Percentiles rank a stretch among this genome's conserved stretches.
Evolutionary conservation across 805 yeast genomes (phyloP).

Genomic region (Kodamaea sagamina): DNA sequence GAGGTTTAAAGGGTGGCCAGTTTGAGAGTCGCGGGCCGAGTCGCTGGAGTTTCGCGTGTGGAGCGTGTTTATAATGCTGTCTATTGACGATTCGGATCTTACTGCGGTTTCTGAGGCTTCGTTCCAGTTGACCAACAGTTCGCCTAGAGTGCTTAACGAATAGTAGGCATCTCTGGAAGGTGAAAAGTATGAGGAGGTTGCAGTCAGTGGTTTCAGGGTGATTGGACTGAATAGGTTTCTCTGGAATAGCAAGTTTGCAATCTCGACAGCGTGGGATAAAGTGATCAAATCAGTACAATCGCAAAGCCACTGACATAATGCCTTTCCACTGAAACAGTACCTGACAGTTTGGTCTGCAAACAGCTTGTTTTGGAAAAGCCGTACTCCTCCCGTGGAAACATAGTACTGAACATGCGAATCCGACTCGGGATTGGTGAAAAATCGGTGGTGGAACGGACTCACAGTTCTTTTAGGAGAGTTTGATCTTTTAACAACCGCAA

Average conservation of each 20-base stretch:
- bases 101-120: slow-evolving; percentile 4
- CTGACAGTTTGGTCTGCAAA: slow-evolving; percentile 33
- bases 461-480: neutral
- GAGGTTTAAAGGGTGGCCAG: no score
- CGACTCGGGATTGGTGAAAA: slow-evolving; percentile 86
- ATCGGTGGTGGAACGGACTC: slow-evolving; percentile 74
- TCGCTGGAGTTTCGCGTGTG: neutral
- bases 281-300: slow-evolving; percentile 80
- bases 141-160: slow-evolving; percentile 45
- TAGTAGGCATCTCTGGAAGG: slow-evolving; percentile 44
- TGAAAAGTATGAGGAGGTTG: slow-evolving; percentile 27
- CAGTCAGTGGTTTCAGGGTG: slow-evolving; percentile 33
- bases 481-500: neutral
- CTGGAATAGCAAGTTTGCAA: slow-evolving; percentile 53
- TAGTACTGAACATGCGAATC: slow-evolving; percentile 81
- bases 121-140: slow-evolving; percentile 39
- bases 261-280: slow-evolving; percentile 51
- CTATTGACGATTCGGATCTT: neutral
- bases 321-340: slow-evolving; percentile 71
- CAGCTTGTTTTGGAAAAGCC: slow-evolving; percentile 51
- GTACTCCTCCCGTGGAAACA: slow-evolving; percentile 62
- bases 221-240: slow-evolving; percentile 51
- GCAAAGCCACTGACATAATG: slow-evolving; percentile 82
- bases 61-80: neutral
- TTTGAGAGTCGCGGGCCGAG: no score